phyloP scores from a whole-genome alignment of 805 yeast genomes.

The Phaffomyces thermotolerans region DNA sequence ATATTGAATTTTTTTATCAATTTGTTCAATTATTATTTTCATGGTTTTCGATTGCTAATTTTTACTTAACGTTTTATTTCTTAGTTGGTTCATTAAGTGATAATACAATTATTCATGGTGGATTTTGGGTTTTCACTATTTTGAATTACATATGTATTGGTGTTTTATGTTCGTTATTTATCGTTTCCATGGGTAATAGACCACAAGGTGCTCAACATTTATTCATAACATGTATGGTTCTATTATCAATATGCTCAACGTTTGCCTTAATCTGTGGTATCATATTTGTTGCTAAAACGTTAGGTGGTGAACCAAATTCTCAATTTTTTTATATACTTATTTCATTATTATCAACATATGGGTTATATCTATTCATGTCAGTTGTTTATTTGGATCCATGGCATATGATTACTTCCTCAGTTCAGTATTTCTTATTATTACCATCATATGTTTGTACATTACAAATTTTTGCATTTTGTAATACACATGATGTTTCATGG shows the following conservation, averaged over 20 bases:
- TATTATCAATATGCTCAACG: constrained; percentile 70
- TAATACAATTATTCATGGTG: constrained; percentile 55
- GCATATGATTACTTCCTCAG: constrained; percentile 84
- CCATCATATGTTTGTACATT: constrained; percentile 90
- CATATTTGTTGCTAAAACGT: constrained; percentile 59
- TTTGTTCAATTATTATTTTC: constrained; percentile 73
- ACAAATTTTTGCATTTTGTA: constrained; percentile 95
- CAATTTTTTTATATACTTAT: constrained; percentile 73
- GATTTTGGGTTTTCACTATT: constrained; percentile 74
- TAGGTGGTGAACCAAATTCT: constrained; percentile 32
- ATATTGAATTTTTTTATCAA: constrained; percentile 85
- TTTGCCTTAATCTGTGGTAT: constrained; percentile 81
- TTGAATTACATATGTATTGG: constrained; percentile 82
- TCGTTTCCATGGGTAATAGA: constrained; percentile 92
- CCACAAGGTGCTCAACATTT: constrained; percentile 91
- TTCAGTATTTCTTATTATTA: constrained; percentile 81
- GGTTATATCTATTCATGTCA: constrained; percentile 78
- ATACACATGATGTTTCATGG: constrained; percentile 98
- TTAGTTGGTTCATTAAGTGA: constrained; percentile 77
- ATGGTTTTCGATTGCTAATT: constrained; percentile 88
- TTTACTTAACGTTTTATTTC: constrained; percentile 86
- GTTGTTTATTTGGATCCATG: constrained; percentile 88
- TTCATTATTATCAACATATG: constrained; percentile 85
- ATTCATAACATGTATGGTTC: constrained; percentile 63
- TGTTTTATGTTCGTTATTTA: constrained; percentile 78